These are phyloP conservation scores for Sarocladium strictum DNA, from an alignment of 2,329 filamentous ascomycete genomes.

Conservation along the genomic window DNA sequence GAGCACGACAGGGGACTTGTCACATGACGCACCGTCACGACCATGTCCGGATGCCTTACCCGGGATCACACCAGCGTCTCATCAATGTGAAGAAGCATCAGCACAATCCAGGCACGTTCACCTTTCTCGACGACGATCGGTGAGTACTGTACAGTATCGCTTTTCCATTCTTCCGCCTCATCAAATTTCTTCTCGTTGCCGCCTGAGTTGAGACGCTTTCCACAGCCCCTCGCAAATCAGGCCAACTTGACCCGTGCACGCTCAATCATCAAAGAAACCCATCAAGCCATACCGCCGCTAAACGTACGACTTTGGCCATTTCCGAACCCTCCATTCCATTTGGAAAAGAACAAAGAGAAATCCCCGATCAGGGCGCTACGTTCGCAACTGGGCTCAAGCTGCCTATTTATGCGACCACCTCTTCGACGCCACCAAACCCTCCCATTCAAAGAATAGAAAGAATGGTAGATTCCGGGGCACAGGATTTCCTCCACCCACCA, in stretches of 20 bases:
- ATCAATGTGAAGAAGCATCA: background rate
- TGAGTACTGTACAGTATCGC: too few species aligned
- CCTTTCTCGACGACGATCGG: too few species aligned
- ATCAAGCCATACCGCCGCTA: background rate
- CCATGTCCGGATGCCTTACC: background rate
- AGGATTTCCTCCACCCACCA: background rate
- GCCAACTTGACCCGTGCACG: too few species aligned
- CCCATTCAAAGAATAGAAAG: background rate
- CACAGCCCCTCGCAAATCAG: background rate
- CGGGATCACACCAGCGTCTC: background rate
- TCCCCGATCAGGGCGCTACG: too few species aligned
- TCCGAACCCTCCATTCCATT: too few species aligned
- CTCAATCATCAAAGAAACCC: background rate
- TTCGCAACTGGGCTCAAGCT: too few species aligned
- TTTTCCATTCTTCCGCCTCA: background rate
- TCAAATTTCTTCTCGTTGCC: too few species aligned
- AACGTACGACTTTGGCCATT: too few species aligned
- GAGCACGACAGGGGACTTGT: background rate
- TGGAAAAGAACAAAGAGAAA: too few species aligned
- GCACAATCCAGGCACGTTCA: too few species aligned
- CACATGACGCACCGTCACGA: background rate
- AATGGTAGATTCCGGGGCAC: background rate
- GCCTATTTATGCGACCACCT: too few species aligned
- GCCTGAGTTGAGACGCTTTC: background rate
- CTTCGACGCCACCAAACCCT: background rate